Base-by-base conservation (phyloP, 768 basidiomycete genomes). In the Lactarius trivialis region DNA sequence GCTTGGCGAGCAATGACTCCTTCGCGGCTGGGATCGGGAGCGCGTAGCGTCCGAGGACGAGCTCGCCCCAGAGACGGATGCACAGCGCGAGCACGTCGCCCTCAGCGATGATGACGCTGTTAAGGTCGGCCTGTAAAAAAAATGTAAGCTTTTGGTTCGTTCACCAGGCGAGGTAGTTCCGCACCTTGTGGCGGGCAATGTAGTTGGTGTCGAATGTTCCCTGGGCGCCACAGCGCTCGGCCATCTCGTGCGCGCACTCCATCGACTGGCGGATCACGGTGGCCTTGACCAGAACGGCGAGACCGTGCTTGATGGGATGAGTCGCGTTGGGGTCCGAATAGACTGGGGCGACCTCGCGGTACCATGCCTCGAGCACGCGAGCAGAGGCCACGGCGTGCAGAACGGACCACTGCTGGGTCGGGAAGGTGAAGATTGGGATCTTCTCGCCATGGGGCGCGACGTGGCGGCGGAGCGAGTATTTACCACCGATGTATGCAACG, bases 21-120 rank as follows among this genome's bases (percentile, higher is more conserved):
- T 55, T 36, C 19, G 61, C 53, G 9, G 36, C n/a, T 0, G 69
- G 67, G n/a, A 52, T 41, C 1, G 66, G 69, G n/a, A 70, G 57
- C 9, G 36, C 50, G 34, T 61, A 63, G 9, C 69, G 64, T 14
- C 39, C 43, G 26, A 60, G 64, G 32, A 70, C 61, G 26, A 71
- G 62, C 61, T 71, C 68, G 14, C 58, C 39, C 54, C 61, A 65
- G 30, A 71, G 68, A 11, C 70, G 68, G 55, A 72, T 69, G 56
- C 63, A 65, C 30, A 70, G 56, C 1, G 61, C 67, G 15, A 72
- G 68, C 21, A 68, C 57, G 52, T 71, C 70, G 28, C 70, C 70
- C 41, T 71, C 70, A 1, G 65, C 64, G 24, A 72, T 70, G n/a
- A 66, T 56, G 50, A 60, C 41, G 21, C 60, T 56, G n/a, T 59